Conservation (phyloP, 164 flowering plant species). For the Amborella trichopoda region DNA sequence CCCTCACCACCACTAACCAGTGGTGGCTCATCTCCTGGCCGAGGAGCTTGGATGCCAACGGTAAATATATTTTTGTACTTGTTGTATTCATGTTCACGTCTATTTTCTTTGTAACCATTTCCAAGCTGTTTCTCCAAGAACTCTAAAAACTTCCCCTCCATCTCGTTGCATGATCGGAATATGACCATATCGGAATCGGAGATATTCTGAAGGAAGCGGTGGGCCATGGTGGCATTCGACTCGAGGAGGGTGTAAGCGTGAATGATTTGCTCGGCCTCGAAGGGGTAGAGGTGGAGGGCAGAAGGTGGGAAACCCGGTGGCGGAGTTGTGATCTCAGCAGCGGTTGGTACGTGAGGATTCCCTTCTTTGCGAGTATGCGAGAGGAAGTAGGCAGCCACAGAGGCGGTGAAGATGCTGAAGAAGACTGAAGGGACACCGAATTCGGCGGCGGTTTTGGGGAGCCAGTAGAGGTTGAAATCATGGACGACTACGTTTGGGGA, state of each 20-base stretch:
- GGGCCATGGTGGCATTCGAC: too few species aligned
- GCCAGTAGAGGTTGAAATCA: constrained; percentile 21
- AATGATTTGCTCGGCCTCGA: too few species aligned
- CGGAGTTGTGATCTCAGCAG: not conserved
- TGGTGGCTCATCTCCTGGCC: not conserved
- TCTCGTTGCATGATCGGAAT: too few species aligned
- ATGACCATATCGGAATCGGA: too few species aligned
- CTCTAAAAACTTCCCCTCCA: not conserved
- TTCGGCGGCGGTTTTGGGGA: constrained; percentile 8
- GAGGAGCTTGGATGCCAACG: constrained; percentile 24
- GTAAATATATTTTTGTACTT: too few species aligned
- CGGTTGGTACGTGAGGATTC: not conserved
- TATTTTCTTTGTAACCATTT: constrained; percentile 5
- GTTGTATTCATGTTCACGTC: too few species aligned
- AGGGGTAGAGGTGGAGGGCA: too few species aligned
- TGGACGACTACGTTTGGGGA: constrained; percentile 16
- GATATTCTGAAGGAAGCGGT: too few species aligned
- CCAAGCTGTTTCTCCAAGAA: not conserved
- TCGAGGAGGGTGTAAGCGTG: too few species aligned
- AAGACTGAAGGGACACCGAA: constrained; percentile 8
- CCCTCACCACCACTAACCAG: too few species aligned
- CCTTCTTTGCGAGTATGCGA: not conserved
- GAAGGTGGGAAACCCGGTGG: too few species aligned
- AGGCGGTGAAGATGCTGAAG: constrained; percentile 5
- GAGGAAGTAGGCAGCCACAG: constrained; percentile 2